A percentile compares a stretch with the other conserved stretches of the same genome.
Conservation (phyloP, 208 protist genomes). For the Angomonas deanei region DNA sequence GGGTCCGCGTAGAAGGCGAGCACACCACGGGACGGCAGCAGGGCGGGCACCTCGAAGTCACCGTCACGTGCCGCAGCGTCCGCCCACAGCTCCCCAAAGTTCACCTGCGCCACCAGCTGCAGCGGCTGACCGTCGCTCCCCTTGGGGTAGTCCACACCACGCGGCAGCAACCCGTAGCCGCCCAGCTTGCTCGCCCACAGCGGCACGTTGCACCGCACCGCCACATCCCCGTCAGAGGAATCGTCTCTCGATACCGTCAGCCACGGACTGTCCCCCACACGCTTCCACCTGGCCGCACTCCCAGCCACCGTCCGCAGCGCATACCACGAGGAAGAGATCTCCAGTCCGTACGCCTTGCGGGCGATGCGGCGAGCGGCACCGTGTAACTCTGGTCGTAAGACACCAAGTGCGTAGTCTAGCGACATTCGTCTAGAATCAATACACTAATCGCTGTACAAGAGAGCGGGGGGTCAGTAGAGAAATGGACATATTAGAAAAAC, state of each 20-base stretch:
- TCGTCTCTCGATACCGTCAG: not conserved
- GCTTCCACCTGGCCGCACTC: not conserved
- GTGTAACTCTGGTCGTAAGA: constrained; percentile 1
- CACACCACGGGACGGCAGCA: constrained; percentile 9
- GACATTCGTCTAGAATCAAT: too few species aligned
- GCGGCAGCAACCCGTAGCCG: constrained; percentile 21
- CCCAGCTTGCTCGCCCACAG: constrained; percentile 22
- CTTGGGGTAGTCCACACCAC: constrained; percentile 9
- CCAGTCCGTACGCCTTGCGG: not conserved
- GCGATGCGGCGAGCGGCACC: not conserved
- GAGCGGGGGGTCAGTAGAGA: not conserved
- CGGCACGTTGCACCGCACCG: constrained; percentile 9
- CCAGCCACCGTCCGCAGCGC: constrained; percentile 5
- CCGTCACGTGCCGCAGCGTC: not conserved
- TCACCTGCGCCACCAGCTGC: constrained; percentile 17
- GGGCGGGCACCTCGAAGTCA: not conserved
- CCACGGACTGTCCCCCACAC: not conserved
- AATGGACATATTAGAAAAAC: not conserved
- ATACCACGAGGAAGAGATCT: not conserved
- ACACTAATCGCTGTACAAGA: too few species aligned
- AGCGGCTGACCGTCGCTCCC: constrained; percentile 9
- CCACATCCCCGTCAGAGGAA: not conserved
- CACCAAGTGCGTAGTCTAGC: too few species aligned
- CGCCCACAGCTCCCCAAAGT: constrained; percentile 18
- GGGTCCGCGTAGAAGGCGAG: constrained; percentile 19